These are phyloP conservation scores for Pholiota molesta DNA, from an alignment of 768 basidiomycete genomes.

Conservation along the genomic window DNA sequence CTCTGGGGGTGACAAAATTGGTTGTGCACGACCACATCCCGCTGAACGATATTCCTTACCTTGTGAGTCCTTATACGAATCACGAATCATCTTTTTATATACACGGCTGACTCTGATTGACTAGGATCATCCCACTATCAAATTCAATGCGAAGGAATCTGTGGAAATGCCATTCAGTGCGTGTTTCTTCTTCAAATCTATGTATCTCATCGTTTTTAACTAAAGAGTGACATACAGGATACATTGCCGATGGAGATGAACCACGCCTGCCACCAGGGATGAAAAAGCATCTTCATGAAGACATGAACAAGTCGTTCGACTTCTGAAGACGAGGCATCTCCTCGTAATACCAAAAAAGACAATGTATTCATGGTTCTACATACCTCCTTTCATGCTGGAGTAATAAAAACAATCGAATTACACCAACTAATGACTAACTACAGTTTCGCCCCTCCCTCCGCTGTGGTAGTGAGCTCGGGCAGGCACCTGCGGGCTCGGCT, in stretches of 20 bases:
- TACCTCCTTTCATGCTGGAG: no score
- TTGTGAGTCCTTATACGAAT: constrained; percentile 46
- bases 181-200: constrained; percentile 30
- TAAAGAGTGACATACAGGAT: constrained; percentile 34
- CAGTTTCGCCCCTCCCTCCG: no score
- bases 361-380: no score
- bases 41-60: constrained; percentile 72
- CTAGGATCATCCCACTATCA: constrained; percentile 89
- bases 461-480: no score
- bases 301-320: constrained; percentile 87
- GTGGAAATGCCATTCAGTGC: constrained; percentile 98
- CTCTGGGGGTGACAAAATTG: constrained; percentile 85
- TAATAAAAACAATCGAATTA: no score
- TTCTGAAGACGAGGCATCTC: constrained; percentile 41
- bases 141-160: constrained; percentile 83
- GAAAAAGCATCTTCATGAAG: constrained; percentile 81
- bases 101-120: not conserved
- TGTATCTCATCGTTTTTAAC: not conserved
- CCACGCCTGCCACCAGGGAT: constrained; percentile 90
- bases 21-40: constrained; percentile 79
- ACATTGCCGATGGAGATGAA: constrained; percentile 52
- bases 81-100: not conserved
- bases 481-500: no score
- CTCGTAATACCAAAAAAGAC: not conserved
- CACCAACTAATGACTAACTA: no score